Conservation (phyloP, 1,284 basidiomycete genomes). For the Ustilago hordei region DNA sequence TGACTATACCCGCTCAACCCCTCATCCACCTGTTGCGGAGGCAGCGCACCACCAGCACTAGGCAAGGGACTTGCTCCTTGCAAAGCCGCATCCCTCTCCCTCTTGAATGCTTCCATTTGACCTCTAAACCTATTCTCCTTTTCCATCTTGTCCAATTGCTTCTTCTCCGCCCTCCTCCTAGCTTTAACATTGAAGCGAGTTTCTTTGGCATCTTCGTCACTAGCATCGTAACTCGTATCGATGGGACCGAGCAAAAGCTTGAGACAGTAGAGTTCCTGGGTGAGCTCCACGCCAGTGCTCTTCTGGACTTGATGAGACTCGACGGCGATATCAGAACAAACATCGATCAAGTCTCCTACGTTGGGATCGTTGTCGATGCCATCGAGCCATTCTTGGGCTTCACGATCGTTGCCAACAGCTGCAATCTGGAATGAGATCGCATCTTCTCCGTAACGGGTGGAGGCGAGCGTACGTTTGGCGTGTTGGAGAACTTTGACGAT, state of each 20-base stretch:
- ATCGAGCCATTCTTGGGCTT: slow-evolving; percentile 64
- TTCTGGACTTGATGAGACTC: slow-evolving; percentile 53
- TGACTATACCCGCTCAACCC: slow-evolving; percentile 34
- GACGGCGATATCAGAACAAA: slow-evolving; percentile 54
- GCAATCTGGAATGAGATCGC: slow-evolving; percentile 58
- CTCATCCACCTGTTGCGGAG: slow-evolving; percentile 21
- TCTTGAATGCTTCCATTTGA: slow-evolving; percentile 24
- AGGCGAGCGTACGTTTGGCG: slow-evolving; percentile 39
- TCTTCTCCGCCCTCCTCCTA: slow-evolving; percentile 31
- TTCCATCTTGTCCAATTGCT: slow-evolving; percentile 19
- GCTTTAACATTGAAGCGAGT: slow-evolving; percentile 13
- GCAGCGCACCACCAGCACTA: slow-evolving; percentile 41
- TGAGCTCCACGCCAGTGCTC: slow-evolving; percentile 55
- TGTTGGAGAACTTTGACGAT: slow-evolving; percentile 52
- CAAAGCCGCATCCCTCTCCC: slow-evolving; percentile 30
- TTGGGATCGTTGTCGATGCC: slow-evolving; percentile 56
- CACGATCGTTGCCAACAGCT: slow-evolving; percentile 59
- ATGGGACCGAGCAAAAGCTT: slow-evolving; percentile 61
- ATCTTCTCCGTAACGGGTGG: slow-evolving; percentile 53
- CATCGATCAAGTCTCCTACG: slow-evolving; percentile 61
- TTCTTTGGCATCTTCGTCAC: slow-evolving; percentile 41
- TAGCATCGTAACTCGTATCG: slow-evolving; percentile 57
- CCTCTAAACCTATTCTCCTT: slow-evolving; percentile 27
- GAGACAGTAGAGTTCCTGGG: slow-evolving; percentile 56
- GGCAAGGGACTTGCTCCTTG: slow-evolving; percentile 24